A percentile compares a stretch with the other conserved stretches of the same genome.
Evolutionary conservation across 202 grass and related monocot genomes (phyloP).

Genomic region (Zoysia matrella): DNA sequence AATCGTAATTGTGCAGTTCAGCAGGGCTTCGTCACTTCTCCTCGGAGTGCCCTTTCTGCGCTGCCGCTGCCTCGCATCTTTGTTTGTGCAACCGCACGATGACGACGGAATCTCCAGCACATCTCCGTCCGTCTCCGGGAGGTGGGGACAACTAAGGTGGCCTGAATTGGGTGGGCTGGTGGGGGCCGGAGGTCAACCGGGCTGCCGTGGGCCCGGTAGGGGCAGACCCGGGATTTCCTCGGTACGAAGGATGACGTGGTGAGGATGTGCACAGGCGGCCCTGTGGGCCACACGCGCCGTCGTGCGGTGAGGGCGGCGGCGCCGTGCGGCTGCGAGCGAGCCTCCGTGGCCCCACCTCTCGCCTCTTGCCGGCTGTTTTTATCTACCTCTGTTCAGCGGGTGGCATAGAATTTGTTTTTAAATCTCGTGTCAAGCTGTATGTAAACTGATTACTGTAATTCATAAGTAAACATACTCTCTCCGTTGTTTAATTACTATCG

Average conservation of each 20-base stretch:
- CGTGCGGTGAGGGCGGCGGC: background rate
- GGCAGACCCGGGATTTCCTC: background rate
- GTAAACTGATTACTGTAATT: no score
- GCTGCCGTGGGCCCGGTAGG: background rate
- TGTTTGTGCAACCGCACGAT: constrained; percentile 47
- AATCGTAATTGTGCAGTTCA: constrained; percentile 21
- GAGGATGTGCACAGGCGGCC: constrained; percentile 5
- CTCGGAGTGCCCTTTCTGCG: constrained; percentile 26
- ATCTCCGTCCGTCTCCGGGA: no score
- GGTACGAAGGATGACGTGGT: background rate
- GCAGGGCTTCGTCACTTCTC: background rate
- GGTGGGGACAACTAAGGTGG: background rate
- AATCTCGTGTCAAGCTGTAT: no score
- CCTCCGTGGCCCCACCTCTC: no score
- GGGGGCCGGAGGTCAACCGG: constrained; percentile 26
- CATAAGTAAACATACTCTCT: no score
- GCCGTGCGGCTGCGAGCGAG: no score
- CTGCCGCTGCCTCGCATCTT: constrained; percentile 22
- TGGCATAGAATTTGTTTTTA: no score
- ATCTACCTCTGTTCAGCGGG: no score
- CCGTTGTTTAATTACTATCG: no score
- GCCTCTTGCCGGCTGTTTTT: no score
- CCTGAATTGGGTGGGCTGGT: background rate
- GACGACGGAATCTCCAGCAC: constrained; percentile 34
- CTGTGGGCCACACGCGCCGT: background rate